These are phyloP conservation scores for Cyberlindnera mrakii DNA, from an alignment of 805 yeast species.

Conservation along the genomic window DNA sequence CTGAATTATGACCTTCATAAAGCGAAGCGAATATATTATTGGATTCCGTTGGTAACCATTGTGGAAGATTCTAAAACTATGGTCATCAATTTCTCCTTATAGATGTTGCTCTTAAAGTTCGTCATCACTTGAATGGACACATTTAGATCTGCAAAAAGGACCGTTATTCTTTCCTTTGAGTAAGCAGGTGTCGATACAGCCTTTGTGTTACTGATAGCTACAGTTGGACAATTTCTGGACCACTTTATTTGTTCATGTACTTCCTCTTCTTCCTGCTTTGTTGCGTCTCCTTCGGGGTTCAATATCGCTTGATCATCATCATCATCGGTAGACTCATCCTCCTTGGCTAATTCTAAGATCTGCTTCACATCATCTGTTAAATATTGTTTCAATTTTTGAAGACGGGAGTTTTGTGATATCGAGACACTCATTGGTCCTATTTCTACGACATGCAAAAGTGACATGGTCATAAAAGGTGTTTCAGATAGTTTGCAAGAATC, in stretches of 20 bases:
- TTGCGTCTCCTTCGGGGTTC: too few species aligned
- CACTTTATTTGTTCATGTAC: conserved; percentile 36
- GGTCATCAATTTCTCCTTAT: too few species aligned
- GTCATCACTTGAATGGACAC: conserved; percentile 21
- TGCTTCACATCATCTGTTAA: conserved; percentile 49
- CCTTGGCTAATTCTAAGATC: conserved; percentile 63
- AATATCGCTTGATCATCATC: too few species aligned
- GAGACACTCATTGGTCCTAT: conserved; percentile 21
- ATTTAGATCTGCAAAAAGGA: conserved; percentile 49
- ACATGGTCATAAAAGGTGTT: background rate
- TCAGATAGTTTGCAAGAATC: conserved; percentile 28
- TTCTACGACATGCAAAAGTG: background rate
- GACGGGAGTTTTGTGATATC: conserved; percentile 41
- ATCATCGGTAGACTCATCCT: too few species aligned
- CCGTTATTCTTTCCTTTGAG: conserved; percentile 47
- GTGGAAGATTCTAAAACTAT: too few species aligned
- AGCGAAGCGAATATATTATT: too few species aligned
- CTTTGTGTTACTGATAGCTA: conserved; percentile 46
- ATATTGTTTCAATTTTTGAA: conserved; percentile 33
- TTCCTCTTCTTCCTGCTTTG: too few species aligned
- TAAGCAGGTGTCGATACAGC: conserved; percentile 56
- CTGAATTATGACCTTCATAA: too few species aligned
- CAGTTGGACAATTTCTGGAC: conserved; percentile 41
- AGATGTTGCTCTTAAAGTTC: background rate
- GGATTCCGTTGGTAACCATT: too few species aligned